Base-by-base conservation (phyloP, 2,329 filamentous ascomycete species). In the Fusarium graminum region DNA sequence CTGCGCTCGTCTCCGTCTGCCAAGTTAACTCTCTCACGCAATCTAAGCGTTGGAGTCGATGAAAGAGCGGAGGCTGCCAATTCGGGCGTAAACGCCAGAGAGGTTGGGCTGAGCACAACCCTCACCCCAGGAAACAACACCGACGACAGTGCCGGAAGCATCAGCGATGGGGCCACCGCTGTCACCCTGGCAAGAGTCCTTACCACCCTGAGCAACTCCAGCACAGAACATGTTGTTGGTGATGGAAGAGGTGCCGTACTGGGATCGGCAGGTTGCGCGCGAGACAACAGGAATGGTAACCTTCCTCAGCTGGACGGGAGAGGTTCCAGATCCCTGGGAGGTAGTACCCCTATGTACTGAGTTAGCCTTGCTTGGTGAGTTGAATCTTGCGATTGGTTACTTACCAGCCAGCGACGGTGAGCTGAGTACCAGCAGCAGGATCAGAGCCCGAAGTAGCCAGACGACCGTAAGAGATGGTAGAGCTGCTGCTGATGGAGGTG, bases 201-300 rank as follows among this genome's bases (percentile, higher is more conserved):
- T 72, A 36, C 73, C 74, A 13, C 75, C 75, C 6, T 46, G 42
- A 4, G 63, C 14, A 11, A 67, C 29, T 11, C 74, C 75, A 42
- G 75, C 75, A 67, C 75, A 77, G 70, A 77, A 68, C 75, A 76
- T 77, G 69, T 66, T 65, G 58, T 52, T 53, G 45, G 74, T 76
- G 55, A 77, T 56, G 45, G 56, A 16, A 6, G 62, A 67, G n/a
- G 59, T 50, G 0, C 65, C 50, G 46, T 77, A 77, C 47, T 67
- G 42, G 9, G 50, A 7, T 39, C 63, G 58, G 67, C 75, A 77
- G 13, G 65, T 63, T 19, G 67, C 25, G 42, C 75, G 75, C 36
- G 62, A 59, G 58, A 77, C 52, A 26, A 76, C 63, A 14, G 75
- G 75, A 8, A 77, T 70, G 12, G 68, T 62, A 38, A 77, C 75